Base-by-base conservation (phyloP, 2,329 filamentous ascomycete genomes). In the Coniella vitis region DNA sequence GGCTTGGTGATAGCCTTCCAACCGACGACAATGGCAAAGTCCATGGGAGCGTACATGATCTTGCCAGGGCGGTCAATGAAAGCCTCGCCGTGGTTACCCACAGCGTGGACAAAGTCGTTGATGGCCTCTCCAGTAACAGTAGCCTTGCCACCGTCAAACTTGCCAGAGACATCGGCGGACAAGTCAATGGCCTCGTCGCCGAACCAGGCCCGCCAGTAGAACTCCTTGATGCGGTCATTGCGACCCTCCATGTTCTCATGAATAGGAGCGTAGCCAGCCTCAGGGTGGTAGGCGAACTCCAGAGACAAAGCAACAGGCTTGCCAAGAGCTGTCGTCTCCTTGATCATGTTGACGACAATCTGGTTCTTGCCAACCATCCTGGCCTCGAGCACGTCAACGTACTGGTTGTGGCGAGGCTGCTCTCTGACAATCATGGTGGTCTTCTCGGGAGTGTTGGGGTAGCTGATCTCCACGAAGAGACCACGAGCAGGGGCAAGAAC, bases 1-100 rank as follows among this genome's bases (percentile, higher is more conserved):
- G 93, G 93, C 78, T 97, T 97, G 10, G 90, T 98, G 62, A 98
- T 98, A 38, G 93, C 93, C 73, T 98, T 97, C 90, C 90, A 96
- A 54, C 90, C 90, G 44, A 94, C 86, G n/a, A 96, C 90, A 57
- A 96, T 95, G 57, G 90, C 90, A 61, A 95, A 98, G 69, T 98
- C 93, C 93, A 98, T 98, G 29, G 94, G 93, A 7, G 93, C 93
- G 59, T 86, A 91, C 56, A 96, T 87, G 54, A 87, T 84, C 74
- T 97, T 97, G 57, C 90, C 91, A 38, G 90, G 91, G 41, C 91
- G 82, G 61, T 97, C 91, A 46, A 98, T 91, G 58, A 98, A 98
- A 7, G 93, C 90, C 66, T 98, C 93, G 34, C 91, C 91, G 13
- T 87, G 95, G 71, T 98, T 98, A 56, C 94, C 93, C 57, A 98